Base-by-base conservation (phyloP, 306 rosid species). In the Vigna angularis region DNA sequence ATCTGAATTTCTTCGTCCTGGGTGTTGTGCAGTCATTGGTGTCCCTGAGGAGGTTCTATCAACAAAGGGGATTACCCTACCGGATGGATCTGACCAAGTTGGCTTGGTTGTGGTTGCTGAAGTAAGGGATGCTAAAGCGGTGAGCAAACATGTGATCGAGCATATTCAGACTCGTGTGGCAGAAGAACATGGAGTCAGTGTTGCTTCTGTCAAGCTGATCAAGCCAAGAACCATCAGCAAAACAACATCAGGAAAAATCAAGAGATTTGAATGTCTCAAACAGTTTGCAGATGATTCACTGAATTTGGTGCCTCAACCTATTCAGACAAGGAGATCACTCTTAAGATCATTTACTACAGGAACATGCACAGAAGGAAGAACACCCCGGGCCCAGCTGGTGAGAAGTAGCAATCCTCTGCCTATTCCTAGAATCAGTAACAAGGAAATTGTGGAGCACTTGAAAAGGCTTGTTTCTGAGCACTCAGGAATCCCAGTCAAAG, bases 21-120 rank as follows among this genome's bases (percentile, higher is more conserved):
- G 98, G 20, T 92, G 98, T 8, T 94, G 98, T 81, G 98, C 98
- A 18, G 97, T 90, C 73, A 79, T 94, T 74, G 89, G 94, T 42
- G 98, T 90, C 38, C 91, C 98, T 1, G 96, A 85, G 84, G 98
- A 92, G 51, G 61, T 84, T 78, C 78, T 94, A 66, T 80, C 87
- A 48, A 26, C 89, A 17, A 94, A 90, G 70, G 98, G 98, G 51
- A 83, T 94, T 83, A 72, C 87, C 58, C 56, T 89, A 80, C 92
- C 91, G 2, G 98, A 94, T 73, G 86, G 86, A 40, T 88, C 91
- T 57, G 98, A 94, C 74, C 94, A 90, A 73, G 91, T 94, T 84
- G 98, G 98, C 71, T 77, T 94, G 81, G 98, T 94, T 66, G 93
- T 94, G 75, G 85, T 94, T 72, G 98, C 97, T 14, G 97, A 94